These are phyloP conservation scores for Seiridium cupressi DNA, from an alignment of 2,329 filamentous ascomycete genomes.

Conservation along the genomic window DNA sequence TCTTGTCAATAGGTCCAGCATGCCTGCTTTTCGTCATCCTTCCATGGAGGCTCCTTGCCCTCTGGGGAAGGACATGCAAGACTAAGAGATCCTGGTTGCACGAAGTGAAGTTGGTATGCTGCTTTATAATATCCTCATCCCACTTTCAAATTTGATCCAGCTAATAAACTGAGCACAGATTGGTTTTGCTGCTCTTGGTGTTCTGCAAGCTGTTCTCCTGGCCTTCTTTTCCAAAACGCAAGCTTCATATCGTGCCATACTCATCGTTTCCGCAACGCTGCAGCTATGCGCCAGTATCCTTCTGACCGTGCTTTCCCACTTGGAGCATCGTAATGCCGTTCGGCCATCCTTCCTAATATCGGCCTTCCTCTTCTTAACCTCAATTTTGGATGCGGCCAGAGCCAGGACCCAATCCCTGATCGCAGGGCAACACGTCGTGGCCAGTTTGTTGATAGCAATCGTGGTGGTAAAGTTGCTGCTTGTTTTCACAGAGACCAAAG, in stretches of 20 bases:
- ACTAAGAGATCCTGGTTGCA: neutral
- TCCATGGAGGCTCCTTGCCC: neutral
- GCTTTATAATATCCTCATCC: neutral
- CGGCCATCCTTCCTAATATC: neutral
- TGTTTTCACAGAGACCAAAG: neutral
- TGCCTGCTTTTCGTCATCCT: neutral
- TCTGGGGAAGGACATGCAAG: slow-evolving; percentile 3
- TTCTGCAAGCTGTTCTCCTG: neutral
- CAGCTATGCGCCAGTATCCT: neutral
- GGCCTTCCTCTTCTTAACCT: neutral
- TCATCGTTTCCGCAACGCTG: neutral
- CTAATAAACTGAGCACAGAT: neutral
- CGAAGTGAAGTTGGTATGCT: neutral
- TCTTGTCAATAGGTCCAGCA: slow-evolving; percentile 7
- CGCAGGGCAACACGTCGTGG: neutral
- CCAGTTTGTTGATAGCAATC: neutral
- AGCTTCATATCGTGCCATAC: neutral
- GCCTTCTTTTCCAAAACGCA: neutral
- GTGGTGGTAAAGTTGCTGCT: neutral
- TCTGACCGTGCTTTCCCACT: neutral
- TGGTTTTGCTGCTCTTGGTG: neutral
- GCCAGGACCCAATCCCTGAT: slow-evolving; percentile 5
- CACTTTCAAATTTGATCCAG: neutral
- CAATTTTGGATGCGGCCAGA: slow-evolving; percentile 6
- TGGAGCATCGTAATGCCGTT: slow-evolving; percentile 2